These are phyloP conservation scores for Podila epicladia DNA, from an alignment of 192 early-diverging fungal genomes.

Conservation along the genomic window DNA sequence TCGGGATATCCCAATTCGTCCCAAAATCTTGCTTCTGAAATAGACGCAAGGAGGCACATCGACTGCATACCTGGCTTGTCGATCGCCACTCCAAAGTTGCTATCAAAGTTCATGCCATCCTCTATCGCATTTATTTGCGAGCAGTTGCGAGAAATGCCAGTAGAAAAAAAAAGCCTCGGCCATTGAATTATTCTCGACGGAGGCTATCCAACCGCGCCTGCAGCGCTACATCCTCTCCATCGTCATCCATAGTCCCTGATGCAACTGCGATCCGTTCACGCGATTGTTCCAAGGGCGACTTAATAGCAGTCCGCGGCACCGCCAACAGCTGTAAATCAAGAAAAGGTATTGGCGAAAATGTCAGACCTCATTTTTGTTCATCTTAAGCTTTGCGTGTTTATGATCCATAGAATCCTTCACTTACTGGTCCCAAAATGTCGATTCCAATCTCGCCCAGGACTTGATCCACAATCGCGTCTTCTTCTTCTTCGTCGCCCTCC, in stretches of 20 bases:
- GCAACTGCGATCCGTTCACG: slow-evolving; percentile 63
- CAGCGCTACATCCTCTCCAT: slow-evolving; percentile 79
- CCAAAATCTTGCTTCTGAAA: too few species aligned
- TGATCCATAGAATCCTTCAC: background rate
- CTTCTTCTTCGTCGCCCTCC: too few species aligned
- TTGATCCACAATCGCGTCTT: slow-evolving; percentile 92
- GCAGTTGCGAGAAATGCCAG: background rate
- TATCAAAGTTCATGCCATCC: background rate
- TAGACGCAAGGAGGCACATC: too few species aligned
- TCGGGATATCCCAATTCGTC: too few species aligned
- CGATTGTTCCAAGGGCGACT: slow-evolving; percentile 30
- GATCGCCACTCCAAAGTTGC: too few species aligned
- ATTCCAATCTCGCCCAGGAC: slow-evolving; percentile 97
- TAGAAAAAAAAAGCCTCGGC: too few species aligned
- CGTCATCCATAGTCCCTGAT: slow-evolving; percentile 49
- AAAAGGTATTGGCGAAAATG: background rate
- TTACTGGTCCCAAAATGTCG: slow-evolving; percentile 73
- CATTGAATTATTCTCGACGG: slow-evolving; percentile 75
- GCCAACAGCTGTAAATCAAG: slow-evolving; percentile 49
- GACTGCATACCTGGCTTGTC: too few species aligned
- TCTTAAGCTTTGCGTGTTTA: too few species aligned
- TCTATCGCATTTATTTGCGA: background rate
- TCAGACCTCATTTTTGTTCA: too few species aligned
- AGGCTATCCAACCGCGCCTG: slow-evolving; percentile 90
- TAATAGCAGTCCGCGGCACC: slow-evolving; percentile 53